A percentile compares a stretch with the other conserved stretches of the same genome.
phyloP scores from a whole-genome alignment of 1,139 yeast genomes.

The Yamadazyma pseudoaaseri region DNA sequence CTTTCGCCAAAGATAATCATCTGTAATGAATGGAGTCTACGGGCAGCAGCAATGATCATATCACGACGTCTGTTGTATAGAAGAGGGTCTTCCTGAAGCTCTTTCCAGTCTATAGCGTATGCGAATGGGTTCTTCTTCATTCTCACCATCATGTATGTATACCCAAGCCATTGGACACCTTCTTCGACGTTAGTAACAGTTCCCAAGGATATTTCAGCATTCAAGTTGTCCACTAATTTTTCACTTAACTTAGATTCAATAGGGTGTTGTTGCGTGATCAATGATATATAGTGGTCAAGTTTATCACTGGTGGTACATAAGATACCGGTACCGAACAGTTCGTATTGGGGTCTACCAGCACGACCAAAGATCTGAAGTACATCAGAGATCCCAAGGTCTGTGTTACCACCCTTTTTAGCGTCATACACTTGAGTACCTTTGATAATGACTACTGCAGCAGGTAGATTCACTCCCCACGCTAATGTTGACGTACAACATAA shows the following conservation, averaged over 20 bases:
- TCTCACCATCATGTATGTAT: constrained; percentile 89
- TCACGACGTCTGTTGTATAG: constrained; percentile 70
- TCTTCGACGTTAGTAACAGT: constrained; percentile 94
- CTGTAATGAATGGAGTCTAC: constrained; percentile 76
- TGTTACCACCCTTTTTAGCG: constrained; percentile 90
- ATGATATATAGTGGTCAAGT: constrained; percentile 80
- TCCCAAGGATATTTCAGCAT: constrained; percentile 94
- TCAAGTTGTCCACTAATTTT: constrained; percentile 84
- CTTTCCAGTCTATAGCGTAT: constrained; percentile 91
- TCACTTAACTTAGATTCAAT: constrained; percentile 82
- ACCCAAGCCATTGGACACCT: constrained; percentile 95
- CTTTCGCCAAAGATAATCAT: constrained; percentile 92
- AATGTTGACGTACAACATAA: constrained; percentile 95
- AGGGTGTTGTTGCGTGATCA: constrained; percentile 93
- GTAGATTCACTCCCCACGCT: constrained; percentile 99
- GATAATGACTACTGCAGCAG: constrained; percentile 96
- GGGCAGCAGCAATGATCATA: constrained; percentile 77
- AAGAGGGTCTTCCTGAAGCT: constrained; percentile 78
- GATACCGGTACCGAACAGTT: constrained; percentile 88
- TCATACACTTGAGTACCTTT: constrained; percentile 97
- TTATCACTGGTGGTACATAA: constrained; percentile 80
- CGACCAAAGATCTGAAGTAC: constrained; percentile 98
- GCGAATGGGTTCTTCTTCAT: constrained; percentile 94
- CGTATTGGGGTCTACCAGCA: constrained; percentile 98
- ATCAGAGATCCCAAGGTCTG: constrained; percentile 92